A percentile compares a stretch with the other conserved stretches of the same genome.
Conservation (phyloP, 164 flowering plant genomes). For the Nymphaea colorata region DNA sequence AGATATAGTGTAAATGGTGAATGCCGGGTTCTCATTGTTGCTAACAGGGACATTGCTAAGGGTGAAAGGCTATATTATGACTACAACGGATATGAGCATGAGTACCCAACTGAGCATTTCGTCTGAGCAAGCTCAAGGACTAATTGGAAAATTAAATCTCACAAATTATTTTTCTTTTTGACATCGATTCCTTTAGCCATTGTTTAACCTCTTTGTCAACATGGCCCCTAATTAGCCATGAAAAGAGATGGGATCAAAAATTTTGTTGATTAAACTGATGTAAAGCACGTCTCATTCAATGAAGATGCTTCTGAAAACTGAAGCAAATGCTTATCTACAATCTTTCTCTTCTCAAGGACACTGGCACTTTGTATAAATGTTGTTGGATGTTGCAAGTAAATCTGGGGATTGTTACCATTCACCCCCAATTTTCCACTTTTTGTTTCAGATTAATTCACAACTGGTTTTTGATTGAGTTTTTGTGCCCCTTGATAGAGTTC, state of each 20-base stretch:
- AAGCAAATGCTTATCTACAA: too few species aligned
- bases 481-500: too few species aligned
- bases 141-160: not conserved
- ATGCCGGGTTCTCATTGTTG: conserved; percentile 54
- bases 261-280: not conserved
- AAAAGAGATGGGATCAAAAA: not conserved
- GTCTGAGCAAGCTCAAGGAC: conserved; percentile 15
- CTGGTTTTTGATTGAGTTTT: too few species aligned
- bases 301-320: too few species aligned
- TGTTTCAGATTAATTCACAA: too few species aligned
- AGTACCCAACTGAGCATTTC: conserved; percentile 66
- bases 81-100: conserved; percentile 73
- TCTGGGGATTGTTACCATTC: too few species aligned
- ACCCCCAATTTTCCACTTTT: too few species aligned
- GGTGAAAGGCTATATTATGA: conserved; percentile 75
- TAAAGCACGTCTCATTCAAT: not conserved
- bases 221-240: not conserved
- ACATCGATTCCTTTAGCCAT: not conserved
- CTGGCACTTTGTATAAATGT: too few species aligned
- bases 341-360: too few species aligned
- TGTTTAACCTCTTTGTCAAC: not conserved
- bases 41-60: conserved; percentile 54
- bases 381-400: too few species aligned
- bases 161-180: not conserved
- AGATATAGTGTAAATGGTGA: conserved; percentile 60